A percentile compares a stretch with the other conserved stretches of the same genome.
Conservation (phyloP, 768 basidiomycete species). For the Calocybe gangraenosa region DNA sequence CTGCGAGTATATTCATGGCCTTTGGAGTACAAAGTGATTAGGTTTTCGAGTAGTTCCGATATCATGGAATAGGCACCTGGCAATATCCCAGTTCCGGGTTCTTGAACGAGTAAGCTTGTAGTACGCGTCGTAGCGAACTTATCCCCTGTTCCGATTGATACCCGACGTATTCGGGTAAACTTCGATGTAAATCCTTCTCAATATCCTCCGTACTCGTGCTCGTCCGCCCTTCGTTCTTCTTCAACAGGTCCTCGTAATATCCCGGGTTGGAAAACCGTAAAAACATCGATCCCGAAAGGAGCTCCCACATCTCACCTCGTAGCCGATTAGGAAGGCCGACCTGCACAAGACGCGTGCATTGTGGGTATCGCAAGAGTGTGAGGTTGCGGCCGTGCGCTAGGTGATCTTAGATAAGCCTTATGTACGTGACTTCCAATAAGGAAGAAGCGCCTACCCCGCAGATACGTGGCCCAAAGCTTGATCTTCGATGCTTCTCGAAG, state of each 20-base stretch:
- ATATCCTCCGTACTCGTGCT: conserved; percentile 96
- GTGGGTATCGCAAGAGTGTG: conserved; percentile 93
- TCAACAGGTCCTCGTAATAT: conserved; percentile 69
- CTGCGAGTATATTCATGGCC: conserved; percentile 98
- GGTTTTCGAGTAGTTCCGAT: neutral
- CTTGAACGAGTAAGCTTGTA: conserved; percentile 94
- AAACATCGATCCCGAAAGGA: conserved; percentile 89
- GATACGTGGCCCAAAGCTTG: conserved; percentile 91
- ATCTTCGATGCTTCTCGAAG: conserved; percentile 90
- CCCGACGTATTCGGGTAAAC: conserved; percentile 94
- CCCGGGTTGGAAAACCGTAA: conserved; percentile 87
- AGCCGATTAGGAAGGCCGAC: conserved; percentile 94
- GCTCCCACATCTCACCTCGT: conserved; percentile 98
- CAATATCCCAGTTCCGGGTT: conserved; percentile 95
- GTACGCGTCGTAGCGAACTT: conserved; percentile 74
- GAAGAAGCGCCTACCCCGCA: conserved; percentile 52
- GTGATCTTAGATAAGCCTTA: conserved; percentile 3
- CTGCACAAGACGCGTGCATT: conserved; percentile 95
- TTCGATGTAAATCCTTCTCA: conserved; percentile 95
- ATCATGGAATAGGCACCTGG: conserved; percentile 75
- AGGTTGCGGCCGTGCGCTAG: conserved; percentile 90
- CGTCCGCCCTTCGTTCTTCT: conserved; percentile 72
- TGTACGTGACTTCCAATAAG: conserved; percentile 5
- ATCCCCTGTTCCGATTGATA: conserved; percentile 93
- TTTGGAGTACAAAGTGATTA: conserved; percentile 20